These are phyloP conservation scores for Globisporangium paddicum DNA, from an alignment of 352 stramenopile species.

Conservation along the genomic window DNA sequence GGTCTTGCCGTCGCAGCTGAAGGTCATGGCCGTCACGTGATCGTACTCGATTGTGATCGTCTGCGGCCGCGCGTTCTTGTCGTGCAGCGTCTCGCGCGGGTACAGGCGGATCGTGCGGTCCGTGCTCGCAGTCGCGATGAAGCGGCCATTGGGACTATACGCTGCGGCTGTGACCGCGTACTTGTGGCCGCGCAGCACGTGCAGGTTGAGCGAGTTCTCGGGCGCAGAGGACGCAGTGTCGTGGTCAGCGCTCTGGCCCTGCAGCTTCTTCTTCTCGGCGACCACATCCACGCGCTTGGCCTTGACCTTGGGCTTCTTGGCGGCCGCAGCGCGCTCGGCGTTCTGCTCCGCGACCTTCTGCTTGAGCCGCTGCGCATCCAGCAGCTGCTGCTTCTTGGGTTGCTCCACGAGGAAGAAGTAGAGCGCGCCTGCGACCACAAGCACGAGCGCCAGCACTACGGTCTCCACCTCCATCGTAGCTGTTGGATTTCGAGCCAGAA, in stretches of 20 bases:
- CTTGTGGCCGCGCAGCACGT: slow-evolving; percentile 70
- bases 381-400: slow-evolving; percentile 31
- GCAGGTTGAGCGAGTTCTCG: slow-evolving; percentile 37
- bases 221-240: slow-evolving; percentile 8
- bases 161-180: slow-evolving; percentile 53
- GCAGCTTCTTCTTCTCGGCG: slow-evolving; percentile 67
- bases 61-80: slow-evolving; percentile 58
- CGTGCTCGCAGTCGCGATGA: slow-evolving; percentile 66
- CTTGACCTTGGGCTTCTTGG: slow-evolving; percentile 64
- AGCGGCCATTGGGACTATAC: slow-evolving; percentile 77
- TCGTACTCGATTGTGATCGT: slow-evolving; percentile 79
- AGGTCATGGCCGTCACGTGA: slow-evolving; percentile 65
- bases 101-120: slow-evolving; percentile 75
- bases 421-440: slow-evolving; percentile 43
- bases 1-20: slow-evolving; percentile 70
- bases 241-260: slow-evolving; percentile 8
- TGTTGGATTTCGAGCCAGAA: background rate
- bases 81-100: slow-evolving; percentile 51
- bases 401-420: slow-evolving; percentile 70
- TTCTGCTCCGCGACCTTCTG: slow-evolving; percentile 49
- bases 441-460: slow-evolving; percentile 50
- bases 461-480: slow-evolving; percentile 19
- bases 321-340: slow-evolving; percentile 37
- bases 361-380: slow-evolving; percentile 26
- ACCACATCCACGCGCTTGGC: slow-evolving; percentile 66